phyloP scores from a whole-genome alignment of 164 flowering plant genomes.

The Dillenia turbinata region DNA sequence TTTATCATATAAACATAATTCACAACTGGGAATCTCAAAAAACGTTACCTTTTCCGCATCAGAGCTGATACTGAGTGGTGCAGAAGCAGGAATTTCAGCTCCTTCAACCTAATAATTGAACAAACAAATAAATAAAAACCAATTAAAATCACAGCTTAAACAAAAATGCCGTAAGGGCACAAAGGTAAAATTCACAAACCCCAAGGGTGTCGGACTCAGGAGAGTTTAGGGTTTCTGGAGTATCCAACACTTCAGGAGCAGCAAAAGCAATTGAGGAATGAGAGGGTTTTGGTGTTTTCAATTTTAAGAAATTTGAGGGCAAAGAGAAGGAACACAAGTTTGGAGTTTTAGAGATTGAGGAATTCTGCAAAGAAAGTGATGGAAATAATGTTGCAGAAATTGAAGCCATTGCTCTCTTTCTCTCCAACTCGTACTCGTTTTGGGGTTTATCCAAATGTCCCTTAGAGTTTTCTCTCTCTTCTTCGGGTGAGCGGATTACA shows the following conservation, averaged over 20 bases:
- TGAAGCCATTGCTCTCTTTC: slow-evolving; percentile 20
- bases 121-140: not conserved
- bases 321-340: slow-evolving; percentile 27
- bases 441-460: no score
- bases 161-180: not conserved
- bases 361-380: slow-evolving; percentile 29
- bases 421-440: not conserved
- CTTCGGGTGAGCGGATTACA: no score
- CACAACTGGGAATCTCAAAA: not conserved
- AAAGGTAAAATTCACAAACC: slow-evolving; percentile 20
- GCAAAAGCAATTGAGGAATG: slow-evolving; percentile 40
- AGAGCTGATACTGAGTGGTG: slow-evolving; percentile 34
- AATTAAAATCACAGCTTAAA: not conserved
- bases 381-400: slow-evolving; percentile 37
- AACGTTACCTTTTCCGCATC: slow-evolving; percentile 53
- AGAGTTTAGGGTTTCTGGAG: slow-evolving; percentile 27
- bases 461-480: no score
- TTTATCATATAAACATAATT: not conserved
- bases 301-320: slow-evolving; percentile 14
- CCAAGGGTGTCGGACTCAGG: slow-evolving; percentile 22
- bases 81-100: slow-evolving; percentile 35
- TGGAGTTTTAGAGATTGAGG: slow-evolving; percentile 23
- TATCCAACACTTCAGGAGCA: slow-evolving; percentile 57
- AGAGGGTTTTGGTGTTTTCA: slow-evolving; percentile 15
- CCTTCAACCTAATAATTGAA: slow-evolving; percentile 28